Conservation (phyloP, 192 early-diverging fungal species). For the Coemansia brasiliensis region DNA sequence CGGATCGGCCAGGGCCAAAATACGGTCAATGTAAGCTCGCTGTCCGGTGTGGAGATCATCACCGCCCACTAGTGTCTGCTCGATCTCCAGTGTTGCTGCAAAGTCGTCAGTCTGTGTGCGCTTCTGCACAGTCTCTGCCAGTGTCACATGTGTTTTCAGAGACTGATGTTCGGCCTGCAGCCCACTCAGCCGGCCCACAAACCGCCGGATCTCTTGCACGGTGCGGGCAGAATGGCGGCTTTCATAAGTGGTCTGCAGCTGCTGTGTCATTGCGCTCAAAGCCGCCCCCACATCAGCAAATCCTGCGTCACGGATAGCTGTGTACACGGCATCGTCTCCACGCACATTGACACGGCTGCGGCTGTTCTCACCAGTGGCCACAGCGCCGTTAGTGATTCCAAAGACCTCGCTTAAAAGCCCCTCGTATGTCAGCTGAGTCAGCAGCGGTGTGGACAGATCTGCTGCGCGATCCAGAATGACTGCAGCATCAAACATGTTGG, state of each 20-base stretch:
- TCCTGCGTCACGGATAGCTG: constrained; percentile 82
- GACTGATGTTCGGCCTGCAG: constrained; percentile 87
- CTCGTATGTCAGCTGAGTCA: constrained; percentile 96
- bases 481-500: constrained; percentile 73
- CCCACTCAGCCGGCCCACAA: constrained; percentile 81
- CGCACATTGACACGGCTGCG: constrained; percentile 81
- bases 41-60: constrained; percentile 24
- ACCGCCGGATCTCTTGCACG: constrained; percentile 87
- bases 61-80: constrained; percentile 64
- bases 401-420: constrained; percentile 94
- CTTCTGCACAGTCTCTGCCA: constrained; percentile 80
- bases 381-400: constrained; percentile 63
- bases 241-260: constrained; percentile 87
- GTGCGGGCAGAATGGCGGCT: constrained; percentile 88
- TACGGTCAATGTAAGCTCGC: constrained; percentile 64
- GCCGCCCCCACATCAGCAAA: constrained; percentile 87
- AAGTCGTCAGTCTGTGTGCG: constrained; percentile 82
- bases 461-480: constrained; percentile 89
- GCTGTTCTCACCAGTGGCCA: constrained; percentile 33
- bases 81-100: constrained; percentile 78
- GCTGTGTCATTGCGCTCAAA: constrained; percentile 79
- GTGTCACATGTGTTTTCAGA: constrained; percentile 52
- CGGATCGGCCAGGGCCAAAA: constrained; percentile 86
- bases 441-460: constrained; percentile 88
- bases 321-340: constrained; percentile 76